Evolutionary conservation across 23 red algal species (phyloP).

Genomic region (Gracilaria vermiculophylla): DNA sequence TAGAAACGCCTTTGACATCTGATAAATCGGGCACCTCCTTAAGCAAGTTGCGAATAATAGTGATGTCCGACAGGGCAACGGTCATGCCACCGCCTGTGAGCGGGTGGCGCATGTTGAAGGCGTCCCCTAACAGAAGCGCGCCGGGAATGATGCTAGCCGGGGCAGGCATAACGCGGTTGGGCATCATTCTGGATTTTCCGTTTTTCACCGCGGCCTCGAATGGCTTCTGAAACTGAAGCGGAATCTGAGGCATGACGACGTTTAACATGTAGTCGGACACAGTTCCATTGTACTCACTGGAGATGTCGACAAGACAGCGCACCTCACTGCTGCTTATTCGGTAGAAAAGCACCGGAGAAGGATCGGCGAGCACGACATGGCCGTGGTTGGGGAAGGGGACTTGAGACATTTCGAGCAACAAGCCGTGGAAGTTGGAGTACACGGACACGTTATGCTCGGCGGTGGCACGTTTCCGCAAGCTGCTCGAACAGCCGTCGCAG

Average conservation of each 20-base stretch:
- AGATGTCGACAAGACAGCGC: constrained; percentile 96
- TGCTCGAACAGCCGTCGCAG: constrained; percentile 93
- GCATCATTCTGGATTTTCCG: constrained; percentile 82
- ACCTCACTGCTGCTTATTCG: constrained; percentile 83
- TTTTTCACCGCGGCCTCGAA: constrained; percentile 58
- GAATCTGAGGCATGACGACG: constrained; percentile 91
- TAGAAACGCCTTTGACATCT: constrained; percentile 44
- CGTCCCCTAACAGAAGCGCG: constrained; percentile 90
- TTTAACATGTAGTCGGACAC: constrained; percentile 69
- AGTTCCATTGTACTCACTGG: constrained; percentile 15
- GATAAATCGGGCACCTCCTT: constrained; percentile 47
- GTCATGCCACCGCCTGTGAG: constrained; percentile 99
- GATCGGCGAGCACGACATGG: constrained; percentile 94
- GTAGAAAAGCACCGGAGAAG: constrained; percentile 94
- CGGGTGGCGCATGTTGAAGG: constrained; percentile 99
- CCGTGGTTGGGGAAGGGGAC: constrained; percentile 93
- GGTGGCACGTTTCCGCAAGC: constrained; percentile 69
- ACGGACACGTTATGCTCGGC: constrained; percentile 58
- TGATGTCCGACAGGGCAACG: constrained; percentile 90
- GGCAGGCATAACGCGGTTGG: constrained; percentile 99
- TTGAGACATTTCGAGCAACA: constrained; percentile 62
- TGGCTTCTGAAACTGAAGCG: constrained; percentile 58
- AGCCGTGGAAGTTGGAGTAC: constrained; percentile 87
- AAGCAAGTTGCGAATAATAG: constrained; percentile 66
- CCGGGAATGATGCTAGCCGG: constrained; percentile 68